Percentiles rank a stretch among this genome's conserved stretches.
These are phyloP conservation scores for Miscanthus lutarioriparius DNA, from an alignment of 176 grass and related monocot species.

Conservation along the genomic window DNA sequence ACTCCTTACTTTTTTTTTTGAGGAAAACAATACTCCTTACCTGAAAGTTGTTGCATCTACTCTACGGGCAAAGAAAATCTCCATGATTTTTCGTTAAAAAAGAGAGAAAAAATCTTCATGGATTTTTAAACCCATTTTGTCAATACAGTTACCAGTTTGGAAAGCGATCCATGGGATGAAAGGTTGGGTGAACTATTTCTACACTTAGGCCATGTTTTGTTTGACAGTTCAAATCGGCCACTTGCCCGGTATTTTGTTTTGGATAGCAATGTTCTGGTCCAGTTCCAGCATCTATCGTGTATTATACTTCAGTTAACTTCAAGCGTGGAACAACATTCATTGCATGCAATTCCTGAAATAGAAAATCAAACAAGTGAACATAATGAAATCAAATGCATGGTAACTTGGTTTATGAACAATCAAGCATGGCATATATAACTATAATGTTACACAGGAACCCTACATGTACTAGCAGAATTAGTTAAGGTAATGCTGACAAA, in stretches of 20 bases:
- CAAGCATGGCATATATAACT: background rate
- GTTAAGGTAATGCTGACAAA: background rate
- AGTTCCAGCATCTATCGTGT: background rate
- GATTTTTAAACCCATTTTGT: no score
- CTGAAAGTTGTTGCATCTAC: background rate
- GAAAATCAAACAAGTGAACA: background rate
- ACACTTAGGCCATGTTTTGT: no score
- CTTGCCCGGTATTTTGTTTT: background rate
- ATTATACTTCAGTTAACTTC: background rate
- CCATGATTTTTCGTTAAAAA: background rate
- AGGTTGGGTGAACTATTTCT: background rate
- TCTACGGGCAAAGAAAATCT: background rate
- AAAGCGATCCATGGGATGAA: background rate
- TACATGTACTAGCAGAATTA: background rate
- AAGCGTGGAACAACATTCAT: slow-evolving; percentile 21
- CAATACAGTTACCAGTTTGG: no score
- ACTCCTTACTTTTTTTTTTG: no score
- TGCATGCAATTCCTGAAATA: slow-evolving; percentile 11
- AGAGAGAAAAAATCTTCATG: background rate
- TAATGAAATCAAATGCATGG: background rate
- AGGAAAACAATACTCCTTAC: background rate
- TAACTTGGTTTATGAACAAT: background rate
- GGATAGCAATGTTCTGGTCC: background rate
- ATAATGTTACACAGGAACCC: background rate
- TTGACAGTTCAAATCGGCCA: background rate